phyloP scores from a whole-genome alignment of 2,329 filamentous ascomycete species.

The Aciculosporium take region DNA sequence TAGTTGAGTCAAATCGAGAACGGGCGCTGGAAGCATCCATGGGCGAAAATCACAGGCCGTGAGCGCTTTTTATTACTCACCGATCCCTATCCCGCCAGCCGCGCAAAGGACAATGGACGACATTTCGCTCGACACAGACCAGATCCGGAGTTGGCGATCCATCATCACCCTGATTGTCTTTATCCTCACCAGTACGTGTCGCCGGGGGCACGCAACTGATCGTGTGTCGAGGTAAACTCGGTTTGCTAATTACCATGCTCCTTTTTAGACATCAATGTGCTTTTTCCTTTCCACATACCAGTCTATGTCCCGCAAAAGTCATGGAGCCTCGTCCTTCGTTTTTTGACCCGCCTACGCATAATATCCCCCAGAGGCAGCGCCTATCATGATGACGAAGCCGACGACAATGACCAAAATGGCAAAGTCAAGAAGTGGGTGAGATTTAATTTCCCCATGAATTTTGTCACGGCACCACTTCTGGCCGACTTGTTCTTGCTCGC shows the following conservation, averaged over 20 bases:
- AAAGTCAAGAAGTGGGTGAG: conserved; percentile 29
- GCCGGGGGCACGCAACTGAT: conserved; percentile 23
- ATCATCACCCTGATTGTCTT: conserved; percentile 59
- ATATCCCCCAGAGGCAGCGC: conserved; percentile 28
- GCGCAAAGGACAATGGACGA: conserved; percentile 4
- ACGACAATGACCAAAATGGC: conserved; percentile 13
- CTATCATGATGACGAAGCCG: conserved; percentile 11
- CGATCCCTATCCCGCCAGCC: not conserved
- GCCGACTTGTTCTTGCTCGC: conserved; percentile 59
- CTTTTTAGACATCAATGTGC: conserved; percentile 46
- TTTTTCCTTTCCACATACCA: conserved; percentile 55
- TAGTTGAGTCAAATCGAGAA: not conserved
- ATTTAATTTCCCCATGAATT: conserved; percentile 50
- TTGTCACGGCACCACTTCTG: conserved; percentile 55
- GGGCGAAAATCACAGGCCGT: not conserved
- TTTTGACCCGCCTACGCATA: conserved; percentile 28
- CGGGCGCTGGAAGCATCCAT: not conserved
- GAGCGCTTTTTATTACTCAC: not conserved
- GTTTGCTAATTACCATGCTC: not conserved
- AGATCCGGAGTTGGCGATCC: conserved; percentile 51
- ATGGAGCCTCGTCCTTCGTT: conserved; percentile 28
- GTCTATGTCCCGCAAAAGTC: conserved; percentile 41
- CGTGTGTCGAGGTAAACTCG: not conserved
- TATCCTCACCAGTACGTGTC: conserved; percentile 46
- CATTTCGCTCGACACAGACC: conserved; percentile 10